Conservation (phyloP, 2,329 filamentous ascomycete species). For the Colletotrichum paranaense region DNA sequence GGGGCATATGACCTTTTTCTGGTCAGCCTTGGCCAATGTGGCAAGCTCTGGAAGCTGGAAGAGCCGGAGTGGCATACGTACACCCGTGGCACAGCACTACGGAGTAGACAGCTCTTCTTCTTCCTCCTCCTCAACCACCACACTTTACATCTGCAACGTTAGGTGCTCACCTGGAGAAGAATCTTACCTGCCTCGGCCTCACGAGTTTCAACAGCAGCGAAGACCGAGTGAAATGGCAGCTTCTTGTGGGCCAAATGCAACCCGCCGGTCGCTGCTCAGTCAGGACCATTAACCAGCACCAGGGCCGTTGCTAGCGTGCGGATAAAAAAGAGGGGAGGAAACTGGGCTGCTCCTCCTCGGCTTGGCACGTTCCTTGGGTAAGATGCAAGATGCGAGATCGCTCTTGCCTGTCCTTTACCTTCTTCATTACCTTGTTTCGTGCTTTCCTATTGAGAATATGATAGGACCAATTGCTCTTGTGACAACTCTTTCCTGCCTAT, state of each 20-base stretch:
- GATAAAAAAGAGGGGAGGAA: constrained; percentile 25
- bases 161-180: neutral
- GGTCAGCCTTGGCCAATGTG: constrained; percentile 2
- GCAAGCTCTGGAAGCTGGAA: neutral
- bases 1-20: neutral
- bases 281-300: constrained; percentile 8
- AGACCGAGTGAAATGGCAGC: neutral
- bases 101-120: neutral
- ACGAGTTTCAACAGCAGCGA: constrained; percentile 5
- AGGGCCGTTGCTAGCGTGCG: constrained; percentile 18
- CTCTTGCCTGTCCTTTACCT: neutral
- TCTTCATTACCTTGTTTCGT: no score
- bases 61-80: neutral
- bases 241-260: constrained; percentile 3
- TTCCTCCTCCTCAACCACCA: neutral
- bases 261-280: neutral
- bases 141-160: neutral
- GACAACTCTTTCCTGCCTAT: neutral
- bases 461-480: neutral
- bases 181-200: constrained; percentile 11
- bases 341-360: neutral
- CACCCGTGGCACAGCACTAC: neutral
- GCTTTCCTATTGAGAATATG: neutral
- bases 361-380: constrained; percentile 16
- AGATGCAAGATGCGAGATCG: constrained; percentile 28